Evolutionary conservation across 2,329 filamentous ascomycete genomes (phyloP).

Genomic region (Cercospora nicotianae): DNA sequence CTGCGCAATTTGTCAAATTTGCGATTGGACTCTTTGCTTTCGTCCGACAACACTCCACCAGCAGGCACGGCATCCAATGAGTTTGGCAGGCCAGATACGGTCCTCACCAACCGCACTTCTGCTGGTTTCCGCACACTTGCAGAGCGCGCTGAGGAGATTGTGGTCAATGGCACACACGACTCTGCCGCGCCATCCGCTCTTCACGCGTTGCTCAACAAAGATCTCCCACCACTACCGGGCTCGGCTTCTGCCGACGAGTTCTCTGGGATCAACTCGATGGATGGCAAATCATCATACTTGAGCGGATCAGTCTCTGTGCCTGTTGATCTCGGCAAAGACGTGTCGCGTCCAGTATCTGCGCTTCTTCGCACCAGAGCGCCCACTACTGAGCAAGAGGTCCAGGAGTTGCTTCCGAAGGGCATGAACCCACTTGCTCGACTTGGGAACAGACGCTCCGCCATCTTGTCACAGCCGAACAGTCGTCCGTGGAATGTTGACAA

Average conservation of each 20-base stretch:
- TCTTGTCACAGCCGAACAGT: slow-evolving; percentile 40
- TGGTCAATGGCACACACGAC: slow-evolving; percentile 41
- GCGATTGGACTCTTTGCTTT: slow-evolving; percentile 40
- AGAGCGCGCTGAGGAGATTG: slow-evolving; percentile 41
- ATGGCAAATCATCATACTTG: slow-evolving; percentile 33
- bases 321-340: slow-evolving; percentile 31
- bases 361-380: slow-evolving; percentile 35
- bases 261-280: slow-evolving; percentile 25
- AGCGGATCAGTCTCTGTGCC: slow-evolving; percentile 39
- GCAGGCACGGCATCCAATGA: slow-evolving; percentile 29
- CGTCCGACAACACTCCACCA: slow-evolving; percentile 40
- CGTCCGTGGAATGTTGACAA: slow-evolving; percentile 52
- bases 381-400: slow-evolving; percentile 37
- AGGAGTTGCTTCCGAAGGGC: slow-evolving; percentile 34
- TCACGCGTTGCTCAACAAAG: slow-evolving; percentile 36
- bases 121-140: slow-evolving; percentile 41
- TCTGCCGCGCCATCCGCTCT: slow-evolving; percentile 30
- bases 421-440: slow-evolving; percentile 38
- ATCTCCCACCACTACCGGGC: slow-evolving; percentile 39
- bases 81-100: slow-evolving; percentile 34
- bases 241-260: slow-evolving; percentile 34
- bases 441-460: slow-evolving; percentile 35
- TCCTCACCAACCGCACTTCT: slow-evolving; percentile 40
- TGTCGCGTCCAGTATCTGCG: slow-evolving; percentile 33
- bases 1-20: slow-evolving; percentile 40